These are phyloP conservation scores for Podila clonocystis DNA, from an alignment of 192 early-diverging fungal genomes.

Conservation along the genomic window DNA sequence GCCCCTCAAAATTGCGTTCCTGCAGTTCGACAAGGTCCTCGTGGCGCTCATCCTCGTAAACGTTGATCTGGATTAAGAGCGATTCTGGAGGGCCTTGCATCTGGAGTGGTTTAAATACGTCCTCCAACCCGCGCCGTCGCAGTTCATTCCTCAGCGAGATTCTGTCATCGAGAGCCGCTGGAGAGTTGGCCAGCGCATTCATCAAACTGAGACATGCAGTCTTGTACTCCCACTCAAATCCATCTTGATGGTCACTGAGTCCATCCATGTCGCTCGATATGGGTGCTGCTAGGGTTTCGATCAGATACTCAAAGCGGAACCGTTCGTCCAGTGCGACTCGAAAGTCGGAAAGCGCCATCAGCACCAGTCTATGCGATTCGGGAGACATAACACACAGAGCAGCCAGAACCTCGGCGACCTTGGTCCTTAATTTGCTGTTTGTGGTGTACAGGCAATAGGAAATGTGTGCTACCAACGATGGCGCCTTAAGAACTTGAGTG, in stretches of 20 bases:
- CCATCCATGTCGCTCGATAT: constrained; percentile 12
- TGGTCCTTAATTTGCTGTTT: constrained; percentile 54
- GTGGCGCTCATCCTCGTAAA: constrained; percentile 52
- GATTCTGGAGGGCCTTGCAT: constrained; percentile 54
- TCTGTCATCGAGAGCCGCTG: constrained; percentile 52
- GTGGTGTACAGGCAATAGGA: constrained; percentile 50
- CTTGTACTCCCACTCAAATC: constrained; percentile 57
- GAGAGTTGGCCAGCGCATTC: constrained; percentile 58
- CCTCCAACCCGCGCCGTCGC: constrained; percentile 59
- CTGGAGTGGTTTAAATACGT: constrained; percentile 50
- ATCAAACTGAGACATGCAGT: constrained; percentile 54
- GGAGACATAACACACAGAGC: constrained; percentile 58
- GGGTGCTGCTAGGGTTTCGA: constrained; percentile 43
- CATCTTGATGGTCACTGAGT: constrained; percentile 5
- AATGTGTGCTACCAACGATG: constrained; percentile 48
- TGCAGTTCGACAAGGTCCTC: constrained; percentile 56
- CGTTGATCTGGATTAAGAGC: constrained; percentile 52
- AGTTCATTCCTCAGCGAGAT: constrained; percentile 57
- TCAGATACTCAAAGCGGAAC: constrained; percentile 63
- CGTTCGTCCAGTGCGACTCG: constrained; percentile 57
- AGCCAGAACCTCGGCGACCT: constrained; percentile 57
- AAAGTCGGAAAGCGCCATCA: constrained; percentile 60
- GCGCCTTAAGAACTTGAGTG: constrained; percentile 47
- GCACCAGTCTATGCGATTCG: constrained; percentile 50
- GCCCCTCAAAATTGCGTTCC: constrained; percentile 44